These are phyloP conservation scores for Alternaria infectoria DNA, from an alignment of 2,329 filamentous ascomycete genomes.

Conservation along the genomic window DNA sequence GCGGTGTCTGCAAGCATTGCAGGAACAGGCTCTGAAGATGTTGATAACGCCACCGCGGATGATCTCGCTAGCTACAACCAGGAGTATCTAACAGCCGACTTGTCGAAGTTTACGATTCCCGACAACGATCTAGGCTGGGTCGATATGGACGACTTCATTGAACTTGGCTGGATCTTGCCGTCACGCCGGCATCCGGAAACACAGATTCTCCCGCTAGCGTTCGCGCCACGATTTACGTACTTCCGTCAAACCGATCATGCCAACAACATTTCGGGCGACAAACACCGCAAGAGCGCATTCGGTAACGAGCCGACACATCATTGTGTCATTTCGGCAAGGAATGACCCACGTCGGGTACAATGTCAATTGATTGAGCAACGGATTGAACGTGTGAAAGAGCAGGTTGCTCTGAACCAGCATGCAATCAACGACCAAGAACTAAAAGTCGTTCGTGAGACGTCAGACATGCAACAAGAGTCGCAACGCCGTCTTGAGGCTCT, in stretches of 20 bases:
- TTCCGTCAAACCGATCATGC: slow-evolving; percentile 95
- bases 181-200: slow-evolving; percentile 90
- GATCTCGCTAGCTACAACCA: slow-evolving; percentile 62
- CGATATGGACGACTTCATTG: slow-evolving; percentile 99
- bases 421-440: slow-evolving; percentile 78
- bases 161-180: slow-evolving; percentile 94
- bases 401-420: slow-evolving; percentile 76
- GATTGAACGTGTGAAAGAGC: slow-evolving; percentile 76
- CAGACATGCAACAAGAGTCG: slow-evolving; percentile 59
- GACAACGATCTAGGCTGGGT: slow-evolving; percentile 97
- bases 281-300: slow-evolving; percentile 84
- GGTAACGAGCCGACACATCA: slow-evolving; percentile 92
- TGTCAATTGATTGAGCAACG: slow-evolving; percentile 82
- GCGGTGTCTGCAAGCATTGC: slow-evolving; percentile 91
- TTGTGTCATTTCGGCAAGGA: slow-evolving; percentile 81
- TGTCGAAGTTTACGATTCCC: slow-evolving; percentile 92
- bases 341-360: slow-evolving; percentile 86
- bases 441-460: slow-evolving; percentile 60
- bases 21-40: slow-evolving; percentile 77
- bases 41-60: slow-evolving; percentile 71
- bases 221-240: slow-evolving; percentile 93
- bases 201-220: slow-evolving; percentile 90
- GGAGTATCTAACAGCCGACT: slow-evolving; percentile 60
- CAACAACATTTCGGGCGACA: slow-evolving; percentile 78
- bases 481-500: slow-evolving; percentile 63